Base-by-base conservation (phyloP, 1,284 basidiomycete genomes). In the Phylloboletellus chloephorus region DNA sequence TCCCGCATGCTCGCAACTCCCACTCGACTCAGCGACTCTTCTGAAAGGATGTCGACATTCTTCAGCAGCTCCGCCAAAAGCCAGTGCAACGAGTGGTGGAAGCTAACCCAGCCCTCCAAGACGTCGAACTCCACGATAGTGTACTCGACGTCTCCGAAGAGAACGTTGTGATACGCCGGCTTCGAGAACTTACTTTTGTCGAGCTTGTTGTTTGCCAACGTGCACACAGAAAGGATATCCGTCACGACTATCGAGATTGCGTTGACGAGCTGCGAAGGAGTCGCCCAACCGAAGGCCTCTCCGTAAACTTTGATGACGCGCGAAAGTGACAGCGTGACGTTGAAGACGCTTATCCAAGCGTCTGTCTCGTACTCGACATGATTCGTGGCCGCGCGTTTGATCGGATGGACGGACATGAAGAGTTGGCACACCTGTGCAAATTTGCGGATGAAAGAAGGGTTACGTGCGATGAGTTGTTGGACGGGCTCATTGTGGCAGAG, bases 301-400 rank as follows among this genome's bases (percentile, higher is more conserved):
- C 91, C 92, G 48, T 91, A 88, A 4, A 86, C 84, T 57, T 91
- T 88, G 65, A 90, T 88, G 29, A 92, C 79, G 31, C 90, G 80
- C 3, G 88, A 85, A 11, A 97, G 67, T 19, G 90, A 92, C 6
- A 93, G 76, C 5, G 90, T 90, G 21, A 94, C 82, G 53, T 92
- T 91, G 67, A 96, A 96, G 7, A 94, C 87, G 54, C 82, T 88
- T 48, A 94, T 88, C 90, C 92, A 96, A 21, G 84, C 81, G 52
- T 97, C 94, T 23, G 86, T 84, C 65, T 97, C 94, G 64, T 89
- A 97, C 61, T 96, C 92, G 52, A 96, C 81, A 54, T 97, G 94
- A 44, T 69, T 80, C 12, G 77, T 74, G 5, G 74, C 78, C 8
- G 87, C 88, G n/a, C 92, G 77, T 51, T 83, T 81, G 61, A 91